Evolutionary conservation across 2,329 filamentous ascomycete genomes (phyloP).

Genomic region (Hypoxylon sp.): DNA sequence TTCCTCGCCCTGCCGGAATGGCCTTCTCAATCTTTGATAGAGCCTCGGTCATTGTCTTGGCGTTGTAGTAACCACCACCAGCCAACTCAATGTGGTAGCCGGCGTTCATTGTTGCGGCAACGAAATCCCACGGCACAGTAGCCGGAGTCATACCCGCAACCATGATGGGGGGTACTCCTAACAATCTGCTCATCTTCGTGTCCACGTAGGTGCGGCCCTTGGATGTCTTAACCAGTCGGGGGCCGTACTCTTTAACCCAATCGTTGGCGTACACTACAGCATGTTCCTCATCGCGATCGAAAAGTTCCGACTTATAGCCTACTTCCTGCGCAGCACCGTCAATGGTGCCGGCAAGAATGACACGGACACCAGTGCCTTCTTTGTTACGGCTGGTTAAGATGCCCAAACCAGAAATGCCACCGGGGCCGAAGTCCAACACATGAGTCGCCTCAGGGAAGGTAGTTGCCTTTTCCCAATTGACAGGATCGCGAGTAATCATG

Average conservation of each 20-base stretch:
- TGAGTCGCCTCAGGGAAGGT: conserved; percentile 92
- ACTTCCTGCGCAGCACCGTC: conserved; percentile 90
- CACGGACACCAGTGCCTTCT: conserved; percentile 95
- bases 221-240: conserved; percentile 90
- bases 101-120: conserved; percentile 91
- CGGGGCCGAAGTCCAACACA: conserved; percentile 95
- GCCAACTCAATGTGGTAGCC: conserved; percentile 94
- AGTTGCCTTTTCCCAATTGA: conserved; percentile 96
- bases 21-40: conserved; percentile 85
- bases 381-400: conserved; percentile 98
- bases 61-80: conserved; percentile 89
- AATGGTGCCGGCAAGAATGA: conserved; percentile 94
- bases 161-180: conserved; percentile 87
- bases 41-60: conserved; percentile 84
- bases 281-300: conserved; percentile 94
- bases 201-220: conserved; percentile 91
- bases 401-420: conserved; percentile 95
- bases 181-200: conserved; percentile 91
- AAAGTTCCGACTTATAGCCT: conserved; percentile 97
- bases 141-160: conserved; percentile 94
- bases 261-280: conserved; percentile 95
- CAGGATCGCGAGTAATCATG: conserved; percentile 93
- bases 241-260: conserved; percentile 97
- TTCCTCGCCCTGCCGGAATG: conserved; percentile 87
- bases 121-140: conserved; percentile 91